phyloP scores from a whole-genome alignment of 2,329 filamentous ascomycete species.

The Harringtonia aguacate region DNA sequence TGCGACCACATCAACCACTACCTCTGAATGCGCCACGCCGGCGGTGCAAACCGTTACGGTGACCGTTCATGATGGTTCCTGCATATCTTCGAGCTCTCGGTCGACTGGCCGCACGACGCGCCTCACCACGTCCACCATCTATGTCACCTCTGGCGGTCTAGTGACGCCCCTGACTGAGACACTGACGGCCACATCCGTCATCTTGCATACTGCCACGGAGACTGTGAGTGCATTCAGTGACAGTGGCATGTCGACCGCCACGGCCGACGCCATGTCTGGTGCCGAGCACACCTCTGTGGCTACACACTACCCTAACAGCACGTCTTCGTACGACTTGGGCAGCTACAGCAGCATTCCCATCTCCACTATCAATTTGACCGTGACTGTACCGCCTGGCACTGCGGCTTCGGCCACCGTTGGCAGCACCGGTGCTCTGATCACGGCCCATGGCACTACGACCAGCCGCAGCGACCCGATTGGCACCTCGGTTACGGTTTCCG shows the following conservation, averaged over 20 bases:
- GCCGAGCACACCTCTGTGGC: no score
- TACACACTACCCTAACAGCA: slow-evolving; percentile 6
- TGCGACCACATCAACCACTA: neutral
- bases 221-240: neutral
- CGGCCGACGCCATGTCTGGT: no score
- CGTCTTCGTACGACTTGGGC: neutral
- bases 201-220: slow-evolving; percentile 1
- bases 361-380: slow-evolving; percentile 8
- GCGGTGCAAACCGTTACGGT: neutral
- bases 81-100: neutral
- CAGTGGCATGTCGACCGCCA: slow-evolving; percentile 4
- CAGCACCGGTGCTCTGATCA: neutral
- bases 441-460: slow-evolving; percentile 15
- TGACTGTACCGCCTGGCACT: slow-evolving; percentile 3
- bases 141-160: slow-evolving; percentile 6
- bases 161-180: slow-evolving; percentile 2
- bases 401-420: neutral
- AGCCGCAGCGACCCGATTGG: slow-evolving; percentile 13
- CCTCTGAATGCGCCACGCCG: neutral
- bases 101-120: neutral
- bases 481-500: slow-evolving; percentile 20
- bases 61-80: neutral
- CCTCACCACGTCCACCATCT: slow-evolving; percentile 6
- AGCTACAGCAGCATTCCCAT: neutral
- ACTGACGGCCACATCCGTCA: slow-evolving; percentile 3